phyloP scores from a whole-genome alignment of 352 stramenopile species.

The Phytophthora rubi region DNA sequence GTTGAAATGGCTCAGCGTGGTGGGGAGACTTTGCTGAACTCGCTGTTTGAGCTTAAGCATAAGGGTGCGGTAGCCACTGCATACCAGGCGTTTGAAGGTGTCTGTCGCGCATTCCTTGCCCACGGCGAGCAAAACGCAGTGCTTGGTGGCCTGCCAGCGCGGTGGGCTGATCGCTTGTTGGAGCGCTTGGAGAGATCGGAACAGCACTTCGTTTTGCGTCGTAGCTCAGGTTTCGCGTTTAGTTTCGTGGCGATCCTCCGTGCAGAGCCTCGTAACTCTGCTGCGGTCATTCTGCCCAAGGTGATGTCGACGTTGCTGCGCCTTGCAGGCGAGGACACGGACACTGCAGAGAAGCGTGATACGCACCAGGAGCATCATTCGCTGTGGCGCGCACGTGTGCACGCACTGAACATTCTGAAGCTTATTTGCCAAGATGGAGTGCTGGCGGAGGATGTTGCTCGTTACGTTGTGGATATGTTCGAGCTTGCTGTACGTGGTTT shows the following conservation, averaged over 20 bases:
- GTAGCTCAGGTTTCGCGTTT: constrained; percentile 89
- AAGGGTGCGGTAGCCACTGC: constrained; percentile 87
- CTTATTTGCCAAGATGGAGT: constrained; percentile 90
- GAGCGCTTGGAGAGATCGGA: constrained; percentile 74
- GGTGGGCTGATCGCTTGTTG: constrained; percentile 82
- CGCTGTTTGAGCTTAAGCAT: constrained; percentile 90
- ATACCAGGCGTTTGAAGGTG: constrained; percentile 84
- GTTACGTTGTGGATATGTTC: constrained; percentile 90
- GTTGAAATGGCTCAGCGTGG: constrained; percentile 58
- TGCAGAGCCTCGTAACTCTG: constrained; percentile 83
- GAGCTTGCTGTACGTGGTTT: constrained; percentile 85
- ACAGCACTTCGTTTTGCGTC: constrained; percentile 89
- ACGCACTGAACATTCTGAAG: constrained; percentile 91
- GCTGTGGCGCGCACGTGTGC: constrained; percentile 79
- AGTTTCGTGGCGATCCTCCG: constrained; percentile 89
- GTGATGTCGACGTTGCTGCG: constrained; percentile 77
- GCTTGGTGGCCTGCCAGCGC: constrained; percentile 60
- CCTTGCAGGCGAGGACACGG: constrained; percentile 67
- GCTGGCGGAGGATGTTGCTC: constrained; percentile 81
- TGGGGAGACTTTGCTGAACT: constrained; percentile 80
- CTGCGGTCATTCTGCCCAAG: constrained; percentile 74
- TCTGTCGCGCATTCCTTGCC: constrained; percentile 82
- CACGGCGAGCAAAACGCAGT: constrained; percentile 61
- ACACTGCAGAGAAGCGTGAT: constrained; percentile 45
- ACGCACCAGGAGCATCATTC: constrained; percentile 54